Evolutionary conservation across 306 rosid genomes (phyloP), one percentile per base, ranked within the genome.

Genomic region (cucumber (Cucumis sativus)): DNA sequence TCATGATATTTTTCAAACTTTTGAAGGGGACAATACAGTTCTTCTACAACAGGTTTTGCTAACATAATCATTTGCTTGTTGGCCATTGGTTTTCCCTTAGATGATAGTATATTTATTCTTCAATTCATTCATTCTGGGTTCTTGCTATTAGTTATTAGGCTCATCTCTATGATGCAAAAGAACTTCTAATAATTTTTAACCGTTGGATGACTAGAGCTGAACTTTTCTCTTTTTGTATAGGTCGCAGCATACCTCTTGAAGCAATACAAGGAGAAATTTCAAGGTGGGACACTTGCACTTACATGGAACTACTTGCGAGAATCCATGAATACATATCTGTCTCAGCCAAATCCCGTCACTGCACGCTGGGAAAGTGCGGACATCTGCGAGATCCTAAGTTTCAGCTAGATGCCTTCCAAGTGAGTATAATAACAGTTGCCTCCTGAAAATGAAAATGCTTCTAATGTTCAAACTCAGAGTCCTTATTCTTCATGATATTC

Each of bases 1-100:
- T 85, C 98, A 95, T 80, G 98, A 95, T 77, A 95, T 95, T 77
- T 95, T 95, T 68, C 98, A 95, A 88, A 95, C 98, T 59, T 95
- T 95, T 84, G 98, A 95, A 82, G 98, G 98, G 80, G 98, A 95
- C 91, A 95, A 95, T 84, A 92, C 98, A 1, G 98, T 95, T 80
- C 97, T 95, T 60, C 93, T 92, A 39, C 98, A 95, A 85, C 98
- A 95, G 98, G 97, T 95, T 80, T 35, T 9, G 76, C 59, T 25
- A 49, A 51, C 59, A 47, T 12, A 47, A 70, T 43, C 18, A 6
- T 13, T 43, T 43, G 12, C 59, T 15, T 51, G 18, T 71, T 16
- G 35, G 25, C 5, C 23, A 71, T 71, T 28, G 37, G 39, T 70
- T 43, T 45, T 70, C 23, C 75, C 37, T 70, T 47, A 2, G 35